Base-by-base conservation (phyloP, 192 early-diverging fungal species). In the Coemansia sp. region DNA sequence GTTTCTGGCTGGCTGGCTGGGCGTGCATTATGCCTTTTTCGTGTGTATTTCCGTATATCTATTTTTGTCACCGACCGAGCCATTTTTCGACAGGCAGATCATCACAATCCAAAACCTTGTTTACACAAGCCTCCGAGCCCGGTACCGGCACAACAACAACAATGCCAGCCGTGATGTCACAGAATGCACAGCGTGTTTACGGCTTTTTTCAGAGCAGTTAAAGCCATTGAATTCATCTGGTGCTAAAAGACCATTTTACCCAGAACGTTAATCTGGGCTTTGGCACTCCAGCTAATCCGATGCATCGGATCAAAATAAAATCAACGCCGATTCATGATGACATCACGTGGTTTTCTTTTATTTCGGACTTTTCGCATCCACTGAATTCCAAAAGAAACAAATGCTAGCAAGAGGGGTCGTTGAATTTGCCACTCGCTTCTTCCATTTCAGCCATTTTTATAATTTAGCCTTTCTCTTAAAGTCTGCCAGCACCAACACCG, bases 1-100 rank as follows among this genome's bases (percentile, higher is more conserved):
- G 48, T 28, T 53, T 51, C 33, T 18, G 48, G 33, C 62, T 53
- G 34, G 34, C 64, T 65, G 48, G 48, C 64, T 65, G 33, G 64
- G 35, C 45, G 45, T 48, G 45, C 45, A 48, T 48, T 48, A 28
- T 28, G 22, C 22, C 22, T 28, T 28, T 48, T 8, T 12, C 5
- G 45, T 12, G 14, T 48, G 14, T 41, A 41, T 41, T 48, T 3
- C 8, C 12, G 45, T 3, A 48, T 12, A 15, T 48, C 45, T 48
- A 48, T 48, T 48, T 48, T 48, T 48, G 45, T 3, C 17, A 48
- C 45, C 12, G 45, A 48, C 45, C 45, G 45, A 48, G 45, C 14
- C 45, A 48, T 48, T 32, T 36, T 61, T 39, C 37, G n/a, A 17
- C 38, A 18, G 17, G 45, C 45, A 12, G 45, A 48, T 48, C 45